Evolutionary conservation across 495 filamentous ascomycete genomes (phyloP), one percentile per base, ranked within the genome.

Genomic region (Melanomma pulvis-pyrius): DNA sequence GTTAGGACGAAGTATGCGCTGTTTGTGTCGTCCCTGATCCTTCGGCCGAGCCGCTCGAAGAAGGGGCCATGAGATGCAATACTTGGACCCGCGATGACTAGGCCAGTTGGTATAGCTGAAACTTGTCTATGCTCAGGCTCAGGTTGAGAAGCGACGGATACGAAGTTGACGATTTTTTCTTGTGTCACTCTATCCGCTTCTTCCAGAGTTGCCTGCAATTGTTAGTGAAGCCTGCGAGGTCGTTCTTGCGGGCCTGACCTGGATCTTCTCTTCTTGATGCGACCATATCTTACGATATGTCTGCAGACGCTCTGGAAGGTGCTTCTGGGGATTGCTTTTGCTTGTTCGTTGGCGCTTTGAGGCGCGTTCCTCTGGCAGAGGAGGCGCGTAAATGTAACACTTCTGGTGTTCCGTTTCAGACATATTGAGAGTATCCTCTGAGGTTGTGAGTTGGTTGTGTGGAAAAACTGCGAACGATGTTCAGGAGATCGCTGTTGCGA

Each of bases 41-140:
- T 79, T 68, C 82, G 82, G 60, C 78, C 83, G 56, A 90, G 82
- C 78, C 86, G 89, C 70, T 83, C 83, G 61, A 97, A 88, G 21
- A 97, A 79, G 32, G 88, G 79, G 17, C 82, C 82, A 60, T 93
- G 89, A 13, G 89, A 90, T 26, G 91, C 88, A 58, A 93, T 89
- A 67, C 92, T 93, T n/a, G 92, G 91, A 6, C 92, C 93, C 19
- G 90, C 88, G 29, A 92, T 86, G 44, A 98, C 85, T 59, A 97
- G 85, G 15, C 84, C 92, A 5, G 91, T 87, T 0, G 92, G 90
- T 26, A 97, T 87, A 70, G 79, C 84, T 7, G 30, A 13, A 2
- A 41, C 63, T 78, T 73, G 48, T 6, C 13, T 15, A 44, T 44
- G 5, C 74, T 80, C 55, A 79, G 80, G 61, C 63, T 65, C 70